Conservation (phyloP, 371 early-diverging fungal species). For the Entomophthora muscae region DNA sequence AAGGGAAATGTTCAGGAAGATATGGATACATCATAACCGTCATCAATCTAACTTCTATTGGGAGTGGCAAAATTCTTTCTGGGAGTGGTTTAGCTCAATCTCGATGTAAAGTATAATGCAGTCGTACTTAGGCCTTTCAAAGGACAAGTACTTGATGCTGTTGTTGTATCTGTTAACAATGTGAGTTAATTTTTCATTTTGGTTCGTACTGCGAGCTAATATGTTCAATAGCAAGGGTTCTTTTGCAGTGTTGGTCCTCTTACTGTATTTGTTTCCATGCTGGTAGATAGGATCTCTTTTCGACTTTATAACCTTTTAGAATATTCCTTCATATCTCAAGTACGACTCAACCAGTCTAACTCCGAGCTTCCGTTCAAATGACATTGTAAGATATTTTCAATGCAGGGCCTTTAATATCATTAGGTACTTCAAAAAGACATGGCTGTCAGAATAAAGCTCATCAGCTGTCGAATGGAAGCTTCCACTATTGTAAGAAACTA, state of each 20-base stretch:
- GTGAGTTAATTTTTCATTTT: slow-evolving; percentile 17
- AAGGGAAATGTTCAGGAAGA: slow-evolving; percentile 85
- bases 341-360: slow-evolving; percentile 77
- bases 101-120: slow-evolving; percentile 85
- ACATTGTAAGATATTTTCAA: slow-evolving; percentile 30
- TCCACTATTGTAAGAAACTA: slow-evolving; percentile 81
- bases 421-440: slow-evolving; percentile 75
- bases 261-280: slow-evolving; percentile 85
- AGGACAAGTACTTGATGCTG: slow-evolving; percentile 92
- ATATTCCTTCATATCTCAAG: slow-evolving; percentile 74
- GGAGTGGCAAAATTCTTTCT: slow-evolving; percentile 71
- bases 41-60: slow-evolving; percentile 46
- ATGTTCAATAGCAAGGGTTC: slow-evolving; percentile 66
- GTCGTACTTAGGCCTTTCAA: slow-evolving; percentile 96
- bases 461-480: slow-evolving; percentile 87
- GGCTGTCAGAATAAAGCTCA: slow-evolving; percentile 78
- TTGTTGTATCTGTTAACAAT: slow-evolving; percentile 88
- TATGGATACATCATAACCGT: slow-evolving; percentile 89
- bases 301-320: slow-evolving; percentile 20
- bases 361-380: slow-evolving; percentile 70
- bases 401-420: slow-evolving; percentile 4
- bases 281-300: slow-evolving; percentile 35
- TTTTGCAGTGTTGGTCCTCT: slow-evolving; percentile 96
- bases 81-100: slow-evolving; percentile 86
- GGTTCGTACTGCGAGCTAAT: neutral